Conservation (phyloP, 495 filamentous ascomycete species). For the Aspergillus hancockii region DNA sequence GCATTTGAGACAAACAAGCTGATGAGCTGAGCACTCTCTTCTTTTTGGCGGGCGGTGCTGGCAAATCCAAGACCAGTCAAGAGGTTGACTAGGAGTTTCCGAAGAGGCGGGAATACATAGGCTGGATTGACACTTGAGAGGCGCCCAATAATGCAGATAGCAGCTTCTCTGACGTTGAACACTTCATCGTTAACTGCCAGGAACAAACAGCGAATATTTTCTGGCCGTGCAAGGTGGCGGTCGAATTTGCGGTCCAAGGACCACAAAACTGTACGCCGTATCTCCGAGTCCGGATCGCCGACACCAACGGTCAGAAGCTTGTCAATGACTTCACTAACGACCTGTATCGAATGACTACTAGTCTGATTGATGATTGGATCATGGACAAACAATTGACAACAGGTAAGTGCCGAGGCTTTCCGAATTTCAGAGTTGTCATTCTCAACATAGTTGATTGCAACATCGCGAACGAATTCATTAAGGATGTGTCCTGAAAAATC, state of each 20-base stretch:
- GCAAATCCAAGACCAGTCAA: constrained; percentile 94
- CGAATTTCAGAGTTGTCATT: constrained; percentile 92
- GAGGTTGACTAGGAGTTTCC: constrained; percentile 93
- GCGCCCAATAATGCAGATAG: constrained; percentile 93
- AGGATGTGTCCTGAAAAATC: constrained; percentile 93
- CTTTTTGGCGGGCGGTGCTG: constrained; percentile 88
- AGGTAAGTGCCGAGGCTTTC: constrained; percentile 92
- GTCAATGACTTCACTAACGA: constrained; percentile 96
- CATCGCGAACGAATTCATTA: constrained; percentile 97
- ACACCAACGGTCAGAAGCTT: constrained; percentile 92
- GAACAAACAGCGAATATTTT: constrained; percentile 94
- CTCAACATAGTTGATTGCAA: constrained; percentile 96
- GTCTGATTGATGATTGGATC: constrained; percentile 98
- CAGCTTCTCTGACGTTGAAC: constrained; percentile 88
- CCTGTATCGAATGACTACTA: constrained; percentile 91
- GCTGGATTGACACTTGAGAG: constrained; percentile 90
- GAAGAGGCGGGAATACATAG: constrained; percentile 91
- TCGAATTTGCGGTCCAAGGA: constrained; percentile 94
- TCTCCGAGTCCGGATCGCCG: constrained; percentile 85
- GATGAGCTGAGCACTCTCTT: constrained; percentile 91
- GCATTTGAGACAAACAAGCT: constrained; percentile 89
- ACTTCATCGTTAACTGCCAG: constrained; percentile 95
- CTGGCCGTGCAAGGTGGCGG: constrained; percentile 87
- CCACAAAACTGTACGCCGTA: constrained; percentile 81
- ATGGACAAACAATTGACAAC: constrained; percentile 93